phyloP scores from a whole-genome alignment of 495 filamentous ascomycete species.

The Podospora bellae-mahoneyi region DNA sequence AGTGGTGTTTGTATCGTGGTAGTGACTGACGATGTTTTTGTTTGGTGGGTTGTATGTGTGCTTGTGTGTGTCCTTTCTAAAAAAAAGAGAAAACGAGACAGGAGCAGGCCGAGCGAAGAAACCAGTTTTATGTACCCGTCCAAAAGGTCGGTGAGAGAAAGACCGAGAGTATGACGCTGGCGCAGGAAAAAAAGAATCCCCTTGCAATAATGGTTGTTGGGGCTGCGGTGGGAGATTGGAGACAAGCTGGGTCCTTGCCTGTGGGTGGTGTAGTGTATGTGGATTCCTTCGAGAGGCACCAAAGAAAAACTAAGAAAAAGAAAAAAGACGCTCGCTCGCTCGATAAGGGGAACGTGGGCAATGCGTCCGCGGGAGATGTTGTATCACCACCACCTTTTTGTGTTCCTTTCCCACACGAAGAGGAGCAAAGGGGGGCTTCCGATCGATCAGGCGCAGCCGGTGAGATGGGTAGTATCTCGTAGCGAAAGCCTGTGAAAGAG shows the following conservation, averaged over 20 bases:
- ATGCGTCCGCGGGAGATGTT: neutral
- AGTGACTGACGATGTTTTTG: neutral
- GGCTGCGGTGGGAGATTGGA: neutral
- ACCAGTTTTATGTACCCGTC: neutral
- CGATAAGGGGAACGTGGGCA: neutral
- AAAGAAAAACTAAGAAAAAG: neutral
- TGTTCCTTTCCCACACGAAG: neutral
- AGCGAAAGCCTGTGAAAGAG: neutral
- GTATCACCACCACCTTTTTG: slow-evolving; percentile 3
- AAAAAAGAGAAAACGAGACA: neutral
- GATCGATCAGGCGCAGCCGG: neutral
- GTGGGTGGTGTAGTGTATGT: neutral
- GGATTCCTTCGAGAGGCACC: neutral
- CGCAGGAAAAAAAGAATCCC: neutral
- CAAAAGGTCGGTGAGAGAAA: neutral
- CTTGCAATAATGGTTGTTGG: neutral
- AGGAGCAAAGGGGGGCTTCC: neutral
- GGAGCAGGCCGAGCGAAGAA: neutral
- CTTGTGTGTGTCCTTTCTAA: neutral
- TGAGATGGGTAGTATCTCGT: neutral
- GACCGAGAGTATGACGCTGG: neutral
- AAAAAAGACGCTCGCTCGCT: neutral
- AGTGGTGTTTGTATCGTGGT: neutral
- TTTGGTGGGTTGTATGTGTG: neutral
- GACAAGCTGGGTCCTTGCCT: neutral